Base-by-base conservation (phyloP, 2,329 filamentous ascomycete species). In the Aspergillus phoenicis region DNA sequence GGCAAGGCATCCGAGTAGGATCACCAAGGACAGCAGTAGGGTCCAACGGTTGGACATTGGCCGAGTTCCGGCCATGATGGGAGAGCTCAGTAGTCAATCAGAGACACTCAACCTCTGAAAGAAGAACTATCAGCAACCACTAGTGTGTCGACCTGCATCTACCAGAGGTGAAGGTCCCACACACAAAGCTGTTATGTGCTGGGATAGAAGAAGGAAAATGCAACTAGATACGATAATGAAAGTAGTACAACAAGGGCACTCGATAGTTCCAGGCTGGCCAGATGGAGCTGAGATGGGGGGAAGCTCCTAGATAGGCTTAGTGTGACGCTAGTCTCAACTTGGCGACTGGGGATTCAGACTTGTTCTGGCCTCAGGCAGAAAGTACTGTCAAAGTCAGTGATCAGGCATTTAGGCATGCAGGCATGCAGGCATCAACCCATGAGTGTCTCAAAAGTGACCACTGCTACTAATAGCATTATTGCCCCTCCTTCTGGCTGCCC, bases 11-110 rank as follows among this genome's bases (percentile, higher is more conserved):
- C 83, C 81, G 36, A 91, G 72, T 52, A 85, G 77, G 65, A 83
- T 79, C 48, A 90, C 68, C 62, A 91, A 73, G 64, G 85, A 83
- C 63, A 91, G 76, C 66, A 87, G 81, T 69, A 85, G 80, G 73
- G 87, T 85, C 90, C 90, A 91, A 77, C 79, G 81, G 73, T 77
- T 80, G 79, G 85, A 85, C 80, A 80, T 76, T 75, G 78, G 78
- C 72, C 77, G 74, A 57, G 72, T 75, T 71, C 78, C 79, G 77
- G 80, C 80, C 86, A 88, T 88, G 30, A 39, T 75, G 54, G 48
- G 63, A 65, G 62, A 65, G 62, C 54, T 60, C 51, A 63, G 61
- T 54, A 59, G 57, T 59, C 67, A 71, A 70, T 71, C 71, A 72
- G 71, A 73, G 66, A 71, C 69, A 71, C 68, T 74, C 68, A 72